Evolutionary conservation across 148 eudicot genomes (phyloP).

Genomic region (Mesembryanthemum crystallinum): DNA sequence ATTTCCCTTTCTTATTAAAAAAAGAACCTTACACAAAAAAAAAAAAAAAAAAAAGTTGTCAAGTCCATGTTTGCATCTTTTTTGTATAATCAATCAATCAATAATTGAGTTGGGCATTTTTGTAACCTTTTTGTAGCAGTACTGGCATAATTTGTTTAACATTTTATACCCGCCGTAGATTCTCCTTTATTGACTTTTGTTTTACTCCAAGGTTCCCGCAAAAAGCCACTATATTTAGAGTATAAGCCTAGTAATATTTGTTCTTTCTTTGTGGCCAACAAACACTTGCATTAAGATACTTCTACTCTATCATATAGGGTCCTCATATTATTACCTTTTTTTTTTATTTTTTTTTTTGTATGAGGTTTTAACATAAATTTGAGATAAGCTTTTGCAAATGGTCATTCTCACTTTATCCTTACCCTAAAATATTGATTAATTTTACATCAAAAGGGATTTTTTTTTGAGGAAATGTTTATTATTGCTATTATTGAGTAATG

Average conservation of each 20-base stretch:
- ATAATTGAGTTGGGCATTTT: constrained; percentile 15
- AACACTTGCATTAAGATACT: neutral
- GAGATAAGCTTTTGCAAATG: neutral
- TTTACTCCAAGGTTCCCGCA: constrained; percentile 10
- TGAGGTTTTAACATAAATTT: neutral
- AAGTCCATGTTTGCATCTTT: constrained; percentile 6
- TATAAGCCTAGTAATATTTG: no score
- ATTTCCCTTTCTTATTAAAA: no score
- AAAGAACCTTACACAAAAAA: no score
- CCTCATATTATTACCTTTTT: no score
- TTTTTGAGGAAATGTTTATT: no score
- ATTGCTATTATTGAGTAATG: no score
- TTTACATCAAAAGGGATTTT: no score
- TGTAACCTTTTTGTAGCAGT: neutral
- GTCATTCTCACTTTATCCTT: neutral
- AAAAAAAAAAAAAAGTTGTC: no score
- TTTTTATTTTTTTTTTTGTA: no score
- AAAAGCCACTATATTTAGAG: neutral
- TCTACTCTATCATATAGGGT: no score
- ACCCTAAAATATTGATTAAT: no score
- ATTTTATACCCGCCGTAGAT: neutral
- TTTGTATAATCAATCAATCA: neutral
- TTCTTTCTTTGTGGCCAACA: neutral
- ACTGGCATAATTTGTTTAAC: neutral
- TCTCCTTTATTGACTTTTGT: constrained; percentile 11